phyloP scores from a whole-genome alignment of 176 grass and related monocot genomes.

The Carex littledalei region DNA sequence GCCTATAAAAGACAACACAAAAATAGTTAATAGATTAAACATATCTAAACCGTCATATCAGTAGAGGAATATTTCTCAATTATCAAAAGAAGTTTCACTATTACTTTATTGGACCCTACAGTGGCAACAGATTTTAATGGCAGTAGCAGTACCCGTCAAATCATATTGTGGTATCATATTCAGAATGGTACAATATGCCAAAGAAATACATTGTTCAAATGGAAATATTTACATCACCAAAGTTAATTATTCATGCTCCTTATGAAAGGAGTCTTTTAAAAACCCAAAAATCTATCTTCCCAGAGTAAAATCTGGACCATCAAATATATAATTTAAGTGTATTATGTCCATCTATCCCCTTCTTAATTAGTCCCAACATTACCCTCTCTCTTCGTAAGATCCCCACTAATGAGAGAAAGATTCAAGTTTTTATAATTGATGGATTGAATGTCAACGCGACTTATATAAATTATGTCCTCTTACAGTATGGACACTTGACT shows the following conservation, averaged over 20 bases:
- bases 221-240: background rate
- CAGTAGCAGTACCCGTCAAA: background rate
- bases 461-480: background rate
- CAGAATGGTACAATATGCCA: background rate
- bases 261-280: background rate
- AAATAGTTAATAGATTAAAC: background rate
- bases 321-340: background rate
- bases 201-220: background rate
- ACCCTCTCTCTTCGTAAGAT: background rate
- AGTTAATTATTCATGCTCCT: background rate
- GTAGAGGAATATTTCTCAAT: background rate
- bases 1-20: conserved; percentile 33
- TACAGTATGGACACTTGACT: background rate
- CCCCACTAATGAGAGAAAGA: background rate
- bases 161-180: background rate
- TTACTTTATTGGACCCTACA: background rate
- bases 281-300: background rate
- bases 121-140: background rate
- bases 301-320: background rate
- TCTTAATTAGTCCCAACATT: background rate
- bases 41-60: background rate
- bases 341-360: background rate
- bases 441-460: background rate
- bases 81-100: background rate
- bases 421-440: background rate